Evolutionary conservation across 129 eudicot species (phyloP), one percentile per base, ranked within the genome.

Genomic region (Helichrysum umbraculigerum): DNA sequence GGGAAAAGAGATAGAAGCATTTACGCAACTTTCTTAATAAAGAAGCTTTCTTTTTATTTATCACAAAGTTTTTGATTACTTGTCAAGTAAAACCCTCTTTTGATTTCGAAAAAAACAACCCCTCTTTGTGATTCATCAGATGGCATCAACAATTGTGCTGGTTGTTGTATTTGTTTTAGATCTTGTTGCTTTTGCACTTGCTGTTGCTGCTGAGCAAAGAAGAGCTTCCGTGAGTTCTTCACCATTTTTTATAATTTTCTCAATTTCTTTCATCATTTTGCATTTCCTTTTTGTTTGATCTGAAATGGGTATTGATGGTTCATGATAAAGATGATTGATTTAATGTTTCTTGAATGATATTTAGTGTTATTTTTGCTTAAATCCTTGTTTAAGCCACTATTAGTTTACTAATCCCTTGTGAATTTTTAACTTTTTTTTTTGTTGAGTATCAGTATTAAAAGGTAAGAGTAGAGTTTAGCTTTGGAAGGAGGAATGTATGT

Each of bases 181-280:
- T 88, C 86, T 93, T 71, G 86, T 90, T 73, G 98, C 98, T 76
- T 93, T 93, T 82, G 94, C 86, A 37, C 97, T 93, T 70, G 98
- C 96, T 76, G 96, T 93, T 84, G 97, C 97, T 56, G 98, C 98
- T 61, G 97, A 93, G 75, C 98, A 93, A 67, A 81, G 92, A 32
- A 88, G 97, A 78, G 82, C 91, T 79, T 77, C 92, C 68, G 98
- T 93, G 7, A 88, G 94, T 89, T 72, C 71, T 70, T 29, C 15
- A 16, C 21, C 4, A 16, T 19, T 9, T 7, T 61, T 41, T 41
- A 20, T 3, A 6, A 1, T 30, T 30, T 52, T 70, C 54, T 21
- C 29, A 44, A 74, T 8, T 54, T 76, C 51, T 56, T 4, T 64
- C 20, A 3, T 25, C 47, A 10, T 59, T 15, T 59, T 9, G 0